A percentile compares a stretch with the other conserved stretches of the same genome.
These are phyloP conservation scores for Termitomyces eurrhizus DNA, from an alignment of 768 basidiomycete genomes.

Conservation along the genomic window DNA sequence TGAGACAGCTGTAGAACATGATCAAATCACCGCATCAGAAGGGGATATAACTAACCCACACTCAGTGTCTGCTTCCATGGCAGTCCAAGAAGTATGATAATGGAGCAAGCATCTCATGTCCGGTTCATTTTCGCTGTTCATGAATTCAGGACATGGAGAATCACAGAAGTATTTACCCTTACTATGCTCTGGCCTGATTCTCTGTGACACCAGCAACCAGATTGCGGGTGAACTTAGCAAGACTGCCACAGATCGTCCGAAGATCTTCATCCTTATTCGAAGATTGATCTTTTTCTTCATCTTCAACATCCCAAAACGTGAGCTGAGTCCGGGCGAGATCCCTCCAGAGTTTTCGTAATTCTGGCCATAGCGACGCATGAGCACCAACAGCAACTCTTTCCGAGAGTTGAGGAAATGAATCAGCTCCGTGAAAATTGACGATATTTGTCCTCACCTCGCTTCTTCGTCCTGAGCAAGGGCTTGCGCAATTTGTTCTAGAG, in stretches of 20 bases:
- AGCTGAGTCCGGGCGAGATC: conserved; percentile 43
- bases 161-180: conserved; percentile 24
- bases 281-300: conserved; percentile 26
- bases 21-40: neutral
- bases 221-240: conserved; percentile 82
- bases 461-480: conserved; percentile 45
- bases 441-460: conserved; percentile 27
- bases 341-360: conserved; percentile 55
- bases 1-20: conserved; percentile 44
- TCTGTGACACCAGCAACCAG: conserved; percentile 67
- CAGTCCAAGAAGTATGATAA: conserved; percentile 73
- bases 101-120: conserved; percentile 64
- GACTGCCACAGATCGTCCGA: conserved; percentile 38
- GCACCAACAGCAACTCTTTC: conserved; percentile 24
- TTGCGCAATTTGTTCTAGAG: conserved; percentile 49
- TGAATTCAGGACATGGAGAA: conserved; percentile 4
- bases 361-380: conserved; percentile 49
- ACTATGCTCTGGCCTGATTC: conserved; percentile 79
- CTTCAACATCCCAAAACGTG: conserved; percentile 49
- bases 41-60: conserved; percentile 36
- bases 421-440: neutral
- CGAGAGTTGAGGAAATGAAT: neutral
- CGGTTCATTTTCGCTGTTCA: conserved; percentile 62
- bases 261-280: conserved; percentile 30
- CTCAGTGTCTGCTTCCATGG: conserved; percentile 50